Evolutionary conservation across 1,284 basidiomycete genomes (phyloP), one percentile per base, ranked within the genome.

Genomic region (Erythrobasidium hasegawianum): DNA sequence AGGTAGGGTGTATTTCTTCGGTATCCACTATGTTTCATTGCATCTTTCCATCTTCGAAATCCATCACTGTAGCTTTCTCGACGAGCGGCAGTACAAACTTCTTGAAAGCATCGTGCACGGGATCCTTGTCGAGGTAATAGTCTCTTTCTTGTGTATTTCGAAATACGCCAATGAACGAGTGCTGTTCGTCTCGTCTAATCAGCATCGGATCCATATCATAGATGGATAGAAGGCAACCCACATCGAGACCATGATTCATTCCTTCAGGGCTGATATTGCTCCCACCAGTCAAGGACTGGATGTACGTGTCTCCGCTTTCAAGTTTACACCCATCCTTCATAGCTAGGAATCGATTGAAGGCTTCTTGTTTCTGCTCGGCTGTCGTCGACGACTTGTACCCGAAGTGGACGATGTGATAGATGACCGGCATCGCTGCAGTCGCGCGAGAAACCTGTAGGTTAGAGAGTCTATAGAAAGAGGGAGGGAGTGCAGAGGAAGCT

Each of bases 371-470:
- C 11, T 56, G 27, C 9, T 55, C 62, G 27, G 43, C 50, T 18
- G 29, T 57, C 62, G 62, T 49, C 20, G 18, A 10, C 7, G 50
- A 26, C 50, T 52, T 65, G 49, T 65, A 65, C 11, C 53, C 62
- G 26, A 65, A 65, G 22, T 65, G 62, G 13, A 65, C 62, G 20
- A 65, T 65, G 49, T 65, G 62, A 11, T 33, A 33, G 33, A 33
- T 33, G 33, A 33, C 5, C 33, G 33, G 33, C 33, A 33, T 33
- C 5, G 11, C 33, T 33, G 33, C n/a, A n/a, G n/a, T n/a, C n/a
- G n/a, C n/a, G n/a, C n/a, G n/a, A n/a, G n/a, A n/a, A n/a, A n/a
- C n/a, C n/a, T n/a, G n/a, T n/a, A n/a, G n/a, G n/a, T n/a, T n/a
- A n/a, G n/a, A n/a, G n/a, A n/a, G n/a, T n/a, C n/a, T n/a, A n/a